A percentile compares a stretch with the other conserved stretches of the same genome.
Evolutionary conservation across 2,329 filamentous ascomycete genomes (phyloP).

Genomic region (Dactylellina leptospora): DNA sequence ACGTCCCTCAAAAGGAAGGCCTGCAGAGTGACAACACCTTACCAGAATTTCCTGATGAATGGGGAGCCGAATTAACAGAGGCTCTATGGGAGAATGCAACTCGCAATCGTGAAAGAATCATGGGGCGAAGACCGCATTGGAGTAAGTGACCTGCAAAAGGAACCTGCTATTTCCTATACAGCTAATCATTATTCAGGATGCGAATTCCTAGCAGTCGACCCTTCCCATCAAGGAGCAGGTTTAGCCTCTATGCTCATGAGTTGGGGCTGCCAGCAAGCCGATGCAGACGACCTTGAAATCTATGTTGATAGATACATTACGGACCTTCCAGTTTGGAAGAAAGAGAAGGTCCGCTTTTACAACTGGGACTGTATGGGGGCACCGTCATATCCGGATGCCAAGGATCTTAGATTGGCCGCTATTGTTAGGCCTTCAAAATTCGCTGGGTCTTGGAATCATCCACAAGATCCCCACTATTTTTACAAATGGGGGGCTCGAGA

Average conservation of each 20-base stretch:
- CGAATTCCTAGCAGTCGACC: conserved; percentile 15
- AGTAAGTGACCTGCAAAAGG: conserved; percentile 10
- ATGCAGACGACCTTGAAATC: background rate
- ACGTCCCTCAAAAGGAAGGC: background rate
- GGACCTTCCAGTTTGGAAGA: conserved; percentile 3
- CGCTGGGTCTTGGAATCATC: no score
- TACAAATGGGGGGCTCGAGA: no score
- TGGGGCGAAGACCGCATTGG: conserved; percentile 16
- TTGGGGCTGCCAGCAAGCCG: conserved; percentile 14
- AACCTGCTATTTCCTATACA: background rate
- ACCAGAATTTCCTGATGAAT: background rate
- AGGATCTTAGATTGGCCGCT: no score
- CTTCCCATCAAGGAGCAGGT: background rate
- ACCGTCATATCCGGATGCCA: no score
- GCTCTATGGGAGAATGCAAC: background rate
- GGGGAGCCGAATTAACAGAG: background rate
- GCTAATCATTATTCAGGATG: background rate
- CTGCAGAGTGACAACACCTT: background rate
- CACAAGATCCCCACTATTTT: no score
- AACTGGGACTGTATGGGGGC: no score
- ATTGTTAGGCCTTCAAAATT: no score
- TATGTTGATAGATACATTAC: background rate
- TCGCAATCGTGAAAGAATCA: background rate
- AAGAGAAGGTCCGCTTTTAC: no score
- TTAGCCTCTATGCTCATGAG: background rate